Percentiles rank a stretch among this genome's conserved stretches.
These are phyloP conservation scores for Chlorociboria aeruginascens DNA, from an alignment of 495 filamentous ascomycete species.

Conservation along the genomic window DNA sequence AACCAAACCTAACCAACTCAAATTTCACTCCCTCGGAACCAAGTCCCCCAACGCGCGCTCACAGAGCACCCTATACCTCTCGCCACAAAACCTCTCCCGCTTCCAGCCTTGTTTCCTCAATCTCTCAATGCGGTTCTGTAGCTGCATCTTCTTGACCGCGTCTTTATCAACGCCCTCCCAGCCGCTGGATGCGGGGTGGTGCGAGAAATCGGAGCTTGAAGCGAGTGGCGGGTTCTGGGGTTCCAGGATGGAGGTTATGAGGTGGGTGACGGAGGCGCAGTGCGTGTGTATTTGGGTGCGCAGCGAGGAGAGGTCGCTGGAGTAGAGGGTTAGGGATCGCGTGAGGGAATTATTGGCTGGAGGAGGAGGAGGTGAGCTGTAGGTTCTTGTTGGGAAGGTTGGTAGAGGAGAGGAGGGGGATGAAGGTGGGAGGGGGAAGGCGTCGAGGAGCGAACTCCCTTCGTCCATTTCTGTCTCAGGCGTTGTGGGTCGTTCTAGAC, in stretches of 20 bases:
- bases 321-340: conserved; percentile 31
- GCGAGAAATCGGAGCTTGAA: conserved; percentile 4
- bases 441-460: conserved; percentile 14
- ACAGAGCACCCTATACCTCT: conserved; percentile 35
- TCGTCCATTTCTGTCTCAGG: conserved; percentile 30
- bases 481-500: too few relatives aligned
- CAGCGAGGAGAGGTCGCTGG: conserved; percentile 28
- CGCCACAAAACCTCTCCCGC: conserved; percentile 35
- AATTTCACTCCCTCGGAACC: conserved; percentile 1
- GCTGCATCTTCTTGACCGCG: conserved; percentile 20
- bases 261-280: conserved; percentile 8
- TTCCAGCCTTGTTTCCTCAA: conserved; percentile 33
- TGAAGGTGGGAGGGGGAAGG: conserved; percentile 1
- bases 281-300: conserved; percentile 16
- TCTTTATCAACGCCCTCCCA: conserved; percentile 10
- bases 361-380: conserved; percentile 23
- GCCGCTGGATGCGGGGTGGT: conserved; percentile 1
- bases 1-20: background rate
- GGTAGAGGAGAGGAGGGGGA: background rate
- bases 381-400: background rate
- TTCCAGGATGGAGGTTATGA: conserved; percentile 7
- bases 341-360: conserved; percentile 8
- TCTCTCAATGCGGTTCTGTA: conserved; percentile 31
- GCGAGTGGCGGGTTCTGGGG: conserved; percentile 1
- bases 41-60: conserved; percentile 34